Evolutionary conservation across 164 flowering plant genomes (phyloP).

Genomic region (Magnolia kwangsiensis): DNA sequence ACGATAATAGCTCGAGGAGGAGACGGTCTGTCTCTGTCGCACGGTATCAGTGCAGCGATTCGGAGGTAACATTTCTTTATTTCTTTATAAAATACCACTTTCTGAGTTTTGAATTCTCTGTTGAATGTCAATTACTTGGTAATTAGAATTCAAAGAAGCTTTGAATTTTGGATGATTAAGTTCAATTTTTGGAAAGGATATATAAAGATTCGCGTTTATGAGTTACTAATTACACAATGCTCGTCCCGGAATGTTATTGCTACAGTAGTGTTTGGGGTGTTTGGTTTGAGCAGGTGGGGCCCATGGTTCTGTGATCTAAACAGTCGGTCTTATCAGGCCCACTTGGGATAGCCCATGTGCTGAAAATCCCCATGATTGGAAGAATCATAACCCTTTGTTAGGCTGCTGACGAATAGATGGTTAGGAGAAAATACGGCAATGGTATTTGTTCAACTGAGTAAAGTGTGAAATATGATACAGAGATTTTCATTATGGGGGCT

Average conservation of each 20-base stretch:
- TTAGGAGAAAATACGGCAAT: no score
- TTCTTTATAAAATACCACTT: not conserved
- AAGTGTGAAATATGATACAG: no score
- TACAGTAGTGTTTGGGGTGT: no score
- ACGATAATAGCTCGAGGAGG: conserved; percentile 36
- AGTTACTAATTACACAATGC: not conserved
- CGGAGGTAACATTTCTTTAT: conserved; percentile 52
- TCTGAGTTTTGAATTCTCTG: not conserved
- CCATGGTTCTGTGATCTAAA: not conserved
- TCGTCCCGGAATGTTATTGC: no score
- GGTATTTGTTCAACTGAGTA: no score
- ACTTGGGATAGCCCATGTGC: not conserved
- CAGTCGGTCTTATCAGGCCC: not conserved
- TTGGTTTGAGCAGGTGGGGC: not conserved
- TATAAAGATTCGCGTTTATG: no score
- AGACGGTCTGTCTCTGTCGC: conserved; percentile 77
- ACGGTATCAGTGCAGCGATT: conserved; percentile 58
- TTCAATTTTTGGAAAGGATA: not conserved
- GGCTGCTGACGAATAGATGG: no score
- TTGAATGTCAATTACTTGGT: not conserved
- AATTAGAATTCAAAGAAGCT: no score
- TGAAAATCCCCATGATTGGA: not conserved
- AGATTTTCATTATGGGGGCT: no score
- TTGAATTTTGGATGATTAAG: not conserved
- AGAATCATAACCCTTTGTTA: no score